Evolutionary conservation across 2,329 filamentous ascomycete genomes (phyloP).

Genomic region (Neurospora sp.): DNA sequence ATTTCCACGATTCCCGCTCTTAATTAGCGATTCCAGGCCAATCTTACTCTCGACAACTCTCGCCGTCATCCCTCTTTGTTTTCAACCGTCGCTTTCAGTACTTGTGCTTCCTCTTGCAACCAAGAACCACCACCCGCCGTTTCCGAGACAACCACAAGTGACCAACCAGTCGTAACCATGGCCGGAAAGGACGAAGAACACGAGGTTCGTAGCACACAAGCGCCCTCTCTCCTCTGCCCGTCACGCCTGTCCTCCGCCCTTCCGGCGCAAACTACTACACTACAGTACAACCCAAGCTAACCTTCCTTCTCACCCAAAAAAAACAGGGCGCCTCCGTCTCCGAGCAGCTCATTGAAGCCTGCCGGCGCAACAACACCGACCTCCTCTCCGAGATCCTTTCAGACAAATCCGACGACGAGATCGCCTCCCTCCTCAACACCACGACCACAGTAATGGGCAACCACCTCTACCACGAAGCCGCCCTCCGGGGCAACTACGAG

Average conservation of each 20-base stretch:
- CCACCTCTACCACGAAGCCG: constrained; percentile 82
- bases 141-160: background rate
- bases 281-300: background rate
- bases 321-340: constrained; percentile 69
- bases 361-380: constrained; percentile 83
- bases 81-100: background rate
- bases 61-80: background rate
- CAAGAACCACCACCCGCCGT: background rate
- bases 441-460: constrained; percentile 81
- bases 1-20: background rate
- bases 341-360: constrained; percentile 86
- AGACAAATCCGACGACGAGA: constrained; percentile 50
- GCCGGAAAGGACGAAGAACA: constrained; percentile 19
- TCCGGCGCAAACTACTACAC: background rate
- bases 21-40: background rate
- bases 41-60: background rate
- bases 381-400: constrained; percentile 68
- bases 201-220: constrained; percentile 14
- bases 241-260: background rate
- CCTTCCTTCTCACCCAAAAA: background rate
- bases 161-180: constrained; percentile 11
- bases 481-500: constrained; percentile 76
- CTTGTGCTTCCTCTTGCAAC: background rate
- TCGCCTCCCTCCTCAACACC: constrained; percentile 72
- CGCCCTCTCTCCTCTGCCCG: background rate